phyloP scores from a whole-genome alignment of 352 stramenopile genomes.

The Phytophthora sansomeana region DNA sequence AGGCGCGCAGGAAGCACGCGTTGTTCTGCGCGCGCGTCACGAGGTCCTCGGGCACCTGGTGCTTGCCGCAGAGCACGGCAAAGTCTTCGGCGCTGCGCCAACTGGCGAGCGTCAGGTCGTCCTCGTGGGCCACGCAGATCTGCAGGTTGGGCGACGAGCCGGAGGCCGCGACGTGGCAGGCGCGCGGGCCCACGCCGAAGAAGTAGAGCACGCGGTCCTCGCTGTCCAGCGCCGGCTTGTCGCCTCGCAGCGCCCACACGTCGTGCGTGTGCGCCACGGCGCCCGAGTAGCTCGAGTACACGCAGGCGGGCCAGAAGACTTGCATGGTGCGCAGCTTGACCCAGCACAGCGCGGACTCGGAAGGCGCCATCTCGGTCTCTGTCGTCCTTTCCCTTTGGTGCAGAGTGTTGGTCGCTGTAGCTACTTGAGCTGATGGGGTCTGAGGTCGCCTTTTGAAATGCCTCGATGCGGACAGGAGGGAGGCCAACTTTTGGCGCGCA shows the following conservation, averaged over 20 bases:
- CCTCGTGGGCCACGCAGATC: conserved; percentile 50
- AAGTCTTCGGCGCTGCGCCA: conserved; percentile 46
- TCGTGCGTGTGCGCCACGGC: conserved; percentile 60
- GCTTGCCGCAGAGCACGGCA: conserved; percentile 40
- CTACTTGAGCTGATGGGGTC: neutral
- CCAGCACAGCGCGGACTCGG: conserved; percentile 44
- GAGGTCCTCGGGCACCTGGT: conserved; percentile 44
- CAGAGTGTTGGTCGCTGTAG: neutral
- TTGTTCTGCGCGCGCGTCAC: conserved; percentile 52
- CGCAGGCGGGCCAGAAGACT: conserved; percentile 77
- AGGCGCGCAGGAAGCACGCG: conserved; percentile 58
- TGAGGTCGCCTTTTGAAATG: conserved; percentile 8
- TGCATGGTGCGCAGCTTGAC: conserved; percentile 60
- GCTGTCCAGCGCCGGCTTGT: conserved; percentile 62
- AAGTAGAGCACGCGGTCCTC: conserved; percentile 86
- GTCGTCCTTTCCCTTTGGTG: neutral
- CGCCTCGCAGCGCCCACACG: conserved; percentile 39
- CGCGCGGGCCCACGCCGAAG: conserved; percentile 67
- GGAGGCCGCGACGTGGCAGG: conserved; percentile 34
- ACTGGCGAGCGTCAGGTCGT: conserved; percentile 43
- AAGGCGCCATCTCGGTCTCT: conserved; percentile 7
- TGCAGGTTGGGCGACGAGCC: conserved; percentile 58
- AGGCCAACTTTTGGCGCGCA: conserved; percentile 28
- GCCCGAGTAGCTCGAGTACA: conserved; percentile 69
- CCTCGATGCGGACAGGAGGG: conserved; percentile 10